phyloP scores from a whole-genome alignment of 2,329 filamentous ascomycete genomes.

The Aquanectria penicillioides region DNA sequence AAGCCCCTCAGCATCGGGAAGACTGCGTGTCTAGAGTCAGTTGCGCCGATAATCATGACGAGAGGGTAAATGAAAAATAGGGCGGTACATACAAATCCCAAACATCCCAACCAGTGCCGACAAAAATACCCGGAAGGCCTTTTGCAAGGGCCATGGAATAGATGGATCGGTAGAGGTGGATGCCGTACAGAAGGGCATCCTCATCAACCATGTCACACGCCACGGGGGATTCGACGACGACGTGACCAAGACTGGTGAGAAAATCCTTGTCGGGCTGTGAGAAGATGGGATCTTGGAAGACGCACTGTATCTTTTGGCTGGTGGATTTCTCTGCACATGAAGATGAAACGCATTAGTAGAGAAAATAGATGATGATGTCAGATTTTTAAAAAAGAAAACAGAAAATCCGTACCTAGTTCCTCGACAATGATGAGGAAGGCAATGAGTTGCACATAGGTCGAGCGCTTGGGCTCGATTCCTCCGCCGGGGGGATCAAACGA shows the following conservation, averaged over 20 bases:
- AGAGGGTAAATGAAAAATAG: too few relatives aligned
- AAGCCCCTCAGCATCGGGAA: slow-evolving; percentile 27
- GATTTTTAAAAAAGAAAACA: slow-evolving; percentile 14
- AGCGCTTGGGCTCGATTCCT: slow-evolving; percentile 55
- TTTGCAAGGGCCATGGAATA: slow-evolving; percentile 62
- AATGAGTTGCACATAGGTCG: slow-evolving; percentile 62
- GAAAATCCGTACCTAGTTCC: slow-evolving; percentile 54
- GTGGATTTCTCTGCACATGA: slow-evolving; percentile 29
- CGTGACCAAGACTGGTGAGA: slow-evolving; percentile 64
- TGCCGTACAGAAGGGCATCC: slow-evolving; percentile 66
- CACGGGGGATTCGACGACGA: slow-evolving; percentile 60
- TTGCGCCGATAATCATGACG: not conserved
- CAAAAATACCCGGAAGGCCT: slow-evolving; percentile 61
- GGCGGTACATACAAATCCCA: slow-evolving; percentile 59
- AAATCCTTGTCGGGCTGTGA: slow-evolving; percentile 60
- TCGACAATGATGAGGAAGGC: slow-evolving; percentile 62
- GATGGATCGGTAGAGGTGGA: slow-evolving; percentile 67
- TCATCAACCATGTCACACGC: slow-evolving; percentile 62
- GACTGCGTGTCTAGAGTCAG: slow-evolving; percentile 1
- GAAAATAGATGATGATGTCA: too few relatives aligned
- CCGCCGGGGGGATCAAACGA: slow-evolving; percentile 62
- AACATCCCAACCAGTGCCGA: slow-evolving; percentile 64
- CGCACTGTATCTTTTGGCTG: slow-evolving; percentile 50
- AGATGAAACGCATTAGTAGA: not conserved
- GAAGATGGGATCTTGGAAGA: slow-evolving; percentile 67